These are phyloP conservation scores for Starmerella sp. DNA, from an alignment of 805 yeast genomes.

Conservation along the genomic window DNA sequence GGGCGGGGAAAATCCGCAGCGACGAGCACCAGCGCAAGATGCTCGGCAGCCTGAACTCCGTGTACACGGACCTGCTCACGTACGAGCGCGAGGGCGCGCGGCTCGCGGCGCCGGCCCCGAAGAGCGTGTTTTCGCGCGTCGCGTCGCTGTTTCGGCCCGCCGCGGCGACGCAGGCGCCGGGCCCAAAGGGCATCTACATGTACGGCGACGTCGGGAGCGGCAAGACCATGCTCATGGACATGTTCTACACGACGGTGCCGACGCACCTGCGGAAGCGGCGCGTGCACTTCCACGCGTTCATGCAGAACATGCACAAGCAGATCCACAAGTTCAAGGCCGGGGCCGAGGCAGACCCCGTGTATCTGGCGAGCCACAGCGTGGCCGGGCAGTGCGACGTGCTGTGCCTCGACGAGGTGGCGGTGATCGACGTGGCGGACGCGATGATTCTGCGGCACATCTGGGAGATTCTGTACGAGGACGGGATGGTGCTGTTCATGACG, in stretches of 20 bases:
- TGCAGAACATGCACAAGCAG: slow-evolving; percentile 86
- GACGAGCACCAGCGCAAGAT: slow-evolving; percentile 76
- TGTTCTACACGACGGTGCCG: slow-evolving; percentile 80
- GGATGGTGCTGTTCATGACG: slow-evolving; percentile 82
- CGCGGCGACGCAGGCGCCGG: slow-evolving; percentile 8
- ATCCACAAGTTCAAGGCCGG: slow-evolving; percentile 59
- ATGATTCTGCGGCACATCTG: slow-evolving; percentile 82
- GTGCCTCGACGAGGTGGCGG: slow-evolving; percentile 96
- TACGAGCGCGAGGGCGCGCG: slow-evolving; percentile 49
- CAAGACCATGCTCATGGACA: slow-evolving; percentile 95
- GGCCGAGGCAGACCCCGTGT: slow-evolving; percentile 73
- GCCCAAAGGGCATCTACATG: slow-evolving; percentile 74
- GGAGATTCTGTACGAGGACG: slow-evolving; percentile 50
- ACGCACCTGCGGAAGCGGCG: slow-evolving; percentile 62
- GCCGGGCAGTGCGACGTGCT: slow-evolving; percentile 64
- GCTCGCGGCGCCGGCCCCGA: not conserved
- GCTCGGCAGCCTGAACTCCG: slow-evolving; percentile 45
- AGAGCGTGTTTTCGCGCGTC: not conserved
- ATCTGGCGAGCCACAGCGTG: slow-evolving; percentile 63
- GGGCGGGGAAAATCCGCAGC: slow-evolving; percentile 34
- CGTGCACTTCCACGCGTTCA: slow-evolving; percentile 91
- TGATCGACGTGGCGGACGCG: slow-evolving; percentile 97
- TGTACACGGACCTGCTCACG: slow-evolving; percentile 42
- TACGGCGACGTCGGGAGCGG: slow-evolving; percentile 99
- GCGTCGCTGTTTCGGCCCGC: not conserved